Conservation (phyloP, 192 early-diverging fungal genomes). For the Gigaspora rosea region DNA sequence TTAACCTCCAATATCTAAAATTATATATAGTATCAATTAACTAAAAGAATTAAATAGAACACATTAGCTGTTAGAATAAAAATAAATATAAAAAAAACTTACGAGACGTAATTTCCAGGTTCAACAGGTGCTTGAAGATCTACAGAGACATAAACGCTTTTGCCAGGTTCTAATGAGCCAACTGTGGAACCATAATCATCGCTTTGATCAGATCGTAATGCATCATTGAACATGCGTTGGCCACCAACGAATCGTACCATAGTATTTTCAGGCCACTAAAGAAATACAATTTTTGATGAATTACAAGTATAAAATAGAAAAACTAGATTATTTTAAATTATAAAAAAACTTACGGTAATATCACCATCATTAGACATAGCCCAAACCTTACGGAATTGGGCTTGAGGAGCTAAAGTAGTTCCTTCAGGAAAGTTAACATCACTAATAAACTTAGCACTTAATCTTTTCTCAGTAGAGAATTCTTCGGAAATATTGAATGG, state of each 20-base stretch:
- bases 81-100: neutral
- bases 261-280: constrained; percentile 63
- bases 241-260: constrained; percentile 59
- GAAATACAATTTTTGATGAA: constrained; percentile 12
- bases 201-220: neutral
- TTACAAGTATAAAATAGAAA: neutral
- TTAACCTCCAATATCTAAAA: constrained; percentile 58
- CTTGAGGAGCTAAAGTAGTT: constrained; percentile 52
- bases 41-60: neutral
- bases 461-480: neutral
- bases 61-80: neutral
- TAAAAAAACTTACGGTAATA: neutral
- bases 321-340: neutral
- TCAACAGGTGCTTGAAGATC: constrained; percentile 63
- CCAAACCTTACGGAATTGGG: constrained; percentile 73
- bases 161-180: constrained; percentile 50
- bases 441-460: constrained; percentile 56
- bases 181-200: constrained; percentile 40
- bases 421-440: constrained; percentile 70
- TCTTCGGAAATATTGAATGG: neutral
- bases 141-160: constrained; percentile 59
- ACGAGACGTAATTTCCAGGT: constrained; percentile 61
- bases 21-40: neutral
- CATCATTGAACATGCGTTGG: constrained; percentile 49
- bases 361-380: constrained; percentile 62